Evolutionary conservation across 805 yeast genomes (phyloP), one percentile per base, ranked within the genome.

Genomic region (Lipomyces mesembrius): DNA sequence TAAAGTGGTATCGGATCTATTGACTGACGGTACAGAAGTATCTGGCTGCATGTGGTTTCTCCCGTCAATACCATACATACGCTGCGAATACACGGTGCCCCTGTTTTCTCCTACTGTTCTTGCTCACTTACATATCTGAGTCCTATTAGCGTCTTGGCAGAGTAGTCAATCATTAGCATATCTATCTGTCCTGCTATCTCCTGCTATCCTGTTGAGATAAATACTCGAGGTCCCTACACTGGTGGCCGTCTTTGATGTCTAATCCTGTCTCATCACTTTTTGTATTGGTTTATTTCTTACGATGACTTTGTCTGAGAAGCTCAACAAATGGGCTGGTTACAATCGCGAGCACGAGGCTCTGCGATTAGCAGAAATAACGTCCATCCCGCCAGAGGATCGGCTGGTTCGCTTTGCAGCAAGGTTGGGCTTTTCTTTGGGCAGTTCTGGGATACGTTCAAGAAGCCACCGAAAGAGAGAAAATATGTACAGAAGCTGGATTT

Each of bases 241-340:
- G 4, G 39, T 35, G 39, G n/a, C 12, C 43, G 43, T 6, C 43
- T 0, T 37, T 37, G 43, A 4, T 14, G 43, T 37, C 32, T 55
- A 4, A 81, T 79, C 73, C 82, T 83, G 1, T 73, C 78, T 5
- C 77, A 78, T 11, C 77, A 79, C 7, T 81, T 29, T 29, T 29
- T 29, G 32, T 29, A 29, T 29, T 29, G 74, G 65, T 75, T 83
- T 32, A 35, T 54, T 86, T 29, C 14, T 37, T 37, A 37, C 17
- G 17, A 37, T 37, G 43, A 37, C 43, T 37, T 54, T n/a, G 35
- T 4, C 25, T 14, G 37, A 25, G 35, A 54, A 54, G 32, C 37
- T 57, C 27, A 57, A 25, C 22, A 17, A 25, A 11, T 32, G 20
- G 59, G 46, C 35, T 14, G 59, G 59, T 0, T 57, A 57, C 46